Percentiles rank a stretch among this genome's conserved stretches.
Evolutionary conservation across 164 flowering plant species (phyloP).

Genomic region (Chimonanthus salicifolius): DNA sequence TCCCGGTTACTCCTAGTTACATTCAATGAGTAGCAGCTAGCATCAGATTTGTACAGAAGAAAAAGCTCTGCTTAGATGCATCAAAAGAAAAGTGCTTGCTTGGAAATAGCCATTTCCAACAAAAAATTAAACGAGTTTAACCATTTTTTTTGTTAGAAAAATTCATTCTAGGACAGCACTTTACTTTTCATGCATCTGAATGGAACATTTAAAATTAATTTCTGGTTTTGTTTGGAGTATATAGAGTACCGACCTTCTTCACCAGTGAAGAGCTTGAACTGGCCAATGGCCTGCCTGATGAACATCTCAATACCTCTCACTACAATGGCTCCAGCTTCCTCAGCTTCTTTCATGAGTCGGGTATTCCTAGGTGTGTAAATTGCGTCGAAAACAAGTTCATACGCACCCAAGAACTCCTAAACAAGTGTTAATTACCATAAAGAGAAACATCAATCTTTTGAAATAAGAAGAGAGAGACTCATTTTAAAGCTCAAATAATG

Average conservation of each 20-base stretch:
- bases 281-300: conserved; percentile 44
- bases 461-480: neutral
- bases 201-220: no score
- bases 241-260: conserved; percentile 25
- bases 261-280: conserved; percentile 38
- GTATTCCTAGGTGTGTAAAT: conserved; percentile 53
- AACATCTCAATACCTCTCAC: conserved; percentile 55
- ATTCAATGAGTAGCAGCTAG: neutral
- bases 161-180: neutral
- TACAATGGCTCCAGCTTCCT: conserved; percentile 34
- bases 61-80: neutral
- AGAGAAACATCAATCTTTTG: neutral
- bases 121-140: neutral
- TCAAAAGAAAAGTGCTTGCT: neutral
- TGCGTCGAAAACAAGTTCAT: conserved; percentile 47
- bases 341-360: conserved; percentile 41
- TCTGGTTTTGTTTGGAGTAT: neutral
- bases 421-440: conserved; percentile 2
- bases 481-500: neutral
- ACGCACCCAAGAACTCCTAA: conserved; percentile 35
- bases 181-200: neutral
- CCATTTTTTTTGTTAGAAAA: neutral
- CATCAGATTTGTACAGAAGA: no score
- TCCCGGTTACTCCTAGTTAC: neutral
- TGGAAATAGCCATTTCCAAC: neutral